Conservation (phyloP, 495 filamentous ascomycete genomes). For the Penicillium soppii region DNA sequence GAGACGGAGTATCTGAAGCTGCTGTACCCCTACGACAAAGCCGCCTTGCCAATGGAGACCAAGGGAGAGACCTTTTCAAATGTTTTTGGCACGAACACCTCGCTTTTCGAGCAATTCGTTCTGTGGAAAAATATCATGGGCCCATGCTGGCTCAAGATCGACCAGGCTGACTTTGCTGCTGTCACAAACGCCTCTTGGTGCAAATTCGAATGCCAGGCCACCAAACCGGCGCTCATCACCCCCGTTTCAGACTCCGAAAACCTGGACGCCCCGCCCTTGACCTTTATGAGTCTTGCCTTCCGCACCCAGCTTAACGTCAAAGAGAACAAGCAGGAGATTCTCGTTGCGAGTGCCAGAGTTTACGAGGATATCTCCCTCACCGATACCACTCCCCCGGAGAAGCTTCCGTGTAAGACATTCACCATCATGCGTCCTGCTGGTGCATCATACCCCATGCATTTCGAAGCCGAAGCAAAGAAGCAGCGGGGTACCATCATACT, state of each 20-base stretch:
- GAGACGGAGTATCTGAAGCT: slow-evolving; percentile 91
- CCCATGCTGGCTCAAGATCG: slow-evolving; percentile 92
- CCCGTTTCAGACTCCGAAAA: slow-evolving; percentile 72
- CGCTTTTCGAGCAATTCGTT: slow-evolving; percentile 96
- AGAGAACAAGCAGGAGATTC: slow-evolving; percentile 94
- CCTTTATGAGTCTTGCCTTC: slow-evolving; percentile 89
- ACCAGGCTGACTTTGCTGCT: slow-evolving; percentile 75
- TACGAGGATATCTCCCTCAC: slow-evolving; percentile 87
- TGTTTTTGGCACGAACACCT: slow-evolving; percentile 91
- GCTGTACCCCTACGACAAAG: slow-evolving; percentile 85
- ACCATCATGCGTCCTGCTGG: slow-evolving; percentile 84
- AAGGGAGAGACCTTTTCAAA: slow-evolving; percentile 90
- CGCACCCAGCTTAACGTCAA: slow-evolving; percentile 86
- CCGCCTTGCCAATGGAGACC: slow-evolving; percentile 64
- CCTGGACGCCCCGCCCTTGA: slow-evolving; percentile 79
- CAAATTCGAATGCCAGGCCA: slow-evolving; percentile 84
- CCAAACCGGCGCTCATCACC: slow-evolving; percentile 70
- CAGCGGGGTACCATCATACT: slow-evolving; percentile 74
- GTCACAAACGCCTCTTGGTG: slow-evolving; percentile 96
- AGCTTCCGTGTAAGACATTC: slow-evolving; percentile 84
- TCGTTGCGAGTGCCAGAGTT: slow-evolving; percentile 83
- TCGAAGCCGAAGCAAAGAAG: slow-evolving; percentile 70
- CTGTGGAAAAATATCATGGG: slow-evolving; percentile 98
- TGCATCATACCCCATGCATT: slow-evolving; percentile 75
- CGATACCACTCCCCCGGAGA: slow-evolving; percentile 85